These are phyloP conservation scores for Kwoniella mangroviensis DNA, from an alignment of 768 basidiomycete species.

Conservation along the genomic window DNA sequence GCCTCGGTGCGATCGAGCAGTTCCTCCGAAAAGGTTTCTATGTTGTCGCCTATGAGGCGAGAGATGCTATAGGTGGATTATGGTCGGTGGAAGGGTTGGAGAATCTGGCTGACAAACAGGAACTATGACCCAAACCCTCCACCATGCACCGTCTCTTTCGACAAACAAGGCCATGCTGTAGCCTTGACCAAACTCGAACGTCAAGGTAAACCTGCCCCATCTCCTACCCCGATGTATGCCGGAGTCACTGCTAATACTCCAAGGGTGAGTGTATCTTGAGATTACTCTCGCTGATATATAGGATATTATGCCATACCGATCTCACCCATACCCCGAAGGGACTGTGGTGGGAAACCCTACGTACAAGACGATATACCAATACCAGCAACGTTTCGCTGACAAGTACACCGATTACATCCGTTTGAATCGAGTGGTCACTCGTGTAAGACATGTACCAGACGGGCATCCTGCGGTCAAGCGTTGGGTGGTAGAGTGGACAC, in stretches of 20 bases:
- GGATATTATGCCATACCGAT: conserved; percentile 23
- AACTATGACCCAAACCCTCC: conserved; percentile 15
- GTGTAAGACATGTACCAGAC: conserved; percentile 11
- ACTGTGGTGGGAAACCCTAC: conserved; percentile 12
- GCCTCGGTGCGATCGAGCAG: conserved; percentile 20
- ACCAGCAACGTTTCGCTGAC: conserved; percentile 10
- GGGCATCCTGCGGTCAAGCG: conserved; percentile 5
- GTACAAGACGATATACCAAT: conserved; percentile 16
- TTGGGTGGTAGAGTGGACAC: conserved; percentile 19
- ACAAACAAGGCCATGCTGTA: conserved; percentile 16
- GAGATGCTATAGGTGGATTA: conserved; percentile 11
- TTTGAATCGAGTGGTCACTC: conserved; percentile 11
- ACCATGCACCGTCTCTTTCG: conserved; percentile 18
- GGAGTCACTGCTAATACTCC: conserved; percentile 22
- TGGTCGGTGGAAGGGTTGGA: not conserved
- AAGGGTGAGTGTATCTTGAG: conserved; percentile 14
- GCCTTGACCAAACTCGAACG: conserved; percentile 11
- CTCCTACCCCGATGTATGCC: conserved; percentile 20
- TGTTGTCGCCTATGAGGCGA: conserved; percentile 18
- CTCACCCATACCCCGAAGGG: conserved; percentile 18
- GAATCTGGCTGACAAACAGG: not conserved
- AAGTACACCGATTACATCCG: conserved; percentile 11
- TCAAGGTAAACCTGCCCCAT: conserved; percentile 14
- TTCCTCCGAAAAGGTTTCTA: conserved; percentile 18
- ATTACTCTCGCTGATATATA: not conserved